Base-by-base conservation (phyloP, 192 early-diverging fungal species). In the Chytriomyces sp. region DNA sequence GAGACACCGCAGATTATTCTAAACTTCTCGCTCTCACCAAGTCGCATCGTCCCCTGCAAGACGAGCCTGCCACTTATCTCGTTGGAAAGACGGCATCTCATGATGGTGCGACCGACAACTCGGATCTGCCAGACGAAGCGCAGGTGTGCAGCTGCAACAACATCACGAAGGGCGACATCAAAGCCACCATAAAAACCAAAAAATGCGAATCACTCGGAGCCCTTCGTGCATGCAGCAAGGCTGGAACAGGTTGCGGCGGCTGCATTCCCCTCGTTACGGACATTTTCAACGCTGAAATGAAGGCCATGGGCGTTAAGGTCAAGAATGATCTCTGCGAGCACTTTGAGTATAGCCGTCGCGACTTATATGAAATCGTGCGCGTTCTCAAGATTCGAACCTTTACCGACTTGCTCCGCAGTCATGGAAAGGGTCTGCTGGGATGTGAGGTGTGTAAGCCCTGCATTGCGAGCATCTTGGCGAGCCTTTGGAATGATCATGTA, bases 71-170 rank as follows among this genome's bases (percentile, higher is more conserved):
- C 34, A 86, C 89, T 67, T 74, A 90, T 22, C 77, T 90, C 8
- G 54, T 84, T 17, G 78, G 75, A 8, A 41, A 58, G 44, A 58
- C 26, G 12, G 39, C 49, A 12, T 8, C 57, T 8, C 78, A 54
- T 5, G 75, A 76, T 53, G 84, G 79, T 14, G 81, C 70, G n/a
- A n/a, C n/a, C n/a, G n/a, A n/a, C n/a, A 65, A 75, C 8, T 10
- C 10, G n/a, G 84, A 89, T 33, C 62, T 91, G n/a, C 81, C 84
- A 37, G 87, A 91, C 52, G 89, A 90, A 25, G 79, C 89, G 1
- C 89, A 91, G 40, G 79, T 90, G 39, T 90, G 89, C 71, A 91
- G 89, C 33, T 90, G 89, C 69, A 90, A 89, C 77, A 90, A 90
- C 68, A 75, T 90, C 31, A 84, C 84, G 41, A 90, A 90, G 72